phyloP scores from a whole-genome alignment of 192 early-diverging fungal species.

The Gamsiella multidivaricata region DNA sequence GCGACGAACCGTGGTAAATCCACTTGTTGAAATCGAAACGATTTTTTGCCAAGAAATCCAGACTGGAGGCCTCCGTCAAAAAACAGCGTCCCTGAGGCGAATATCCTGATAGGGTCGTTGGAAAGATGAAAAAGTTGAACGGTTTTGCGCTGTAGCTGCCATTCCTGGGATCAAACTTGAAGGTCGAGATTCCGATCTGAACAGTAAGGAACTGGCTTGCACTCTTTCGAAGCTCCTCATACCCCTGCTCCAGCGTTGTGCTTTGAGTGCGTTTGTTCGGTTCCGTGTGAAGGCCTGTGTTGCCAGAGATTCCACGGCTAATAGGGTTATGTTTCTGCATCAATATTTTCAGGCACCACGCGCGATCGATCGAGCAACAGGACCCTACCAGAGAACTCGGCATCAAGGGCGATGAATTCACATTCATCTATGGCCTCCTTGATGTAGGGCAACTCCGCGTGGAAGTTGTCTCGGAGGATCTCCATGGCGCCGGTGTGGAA shows the following conservation, averaged over 20 bases:
- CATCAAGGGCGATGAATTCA: slow-evolving; percentile 84
- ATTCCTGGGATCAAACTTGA: slow-evolving; percentile 68
- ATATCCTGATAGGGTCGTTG: slow-evolving; percentile 56
- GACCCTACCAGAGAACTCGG: slow-evolving; percentile 87
- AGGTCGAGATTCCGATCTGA: slow-evolving; percentile 90
- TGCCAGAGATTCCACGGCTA: no score
- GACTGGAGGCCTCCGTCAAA: slow-evolving; percentile 58
- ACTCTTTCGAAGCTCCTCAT: slow-evolving; percentile 39
- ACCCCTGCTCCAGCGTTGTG: slow-evolving; percentile 39
- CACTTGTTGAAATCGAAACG: slow-evolving; percentile 94
- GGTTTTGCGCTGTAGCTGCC: slow-evolving; percentile 77
- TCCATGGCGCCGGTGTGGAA: slow-evolving; percentile 63
- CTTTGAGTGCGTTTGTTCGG: slow-evolving; percentile 22
- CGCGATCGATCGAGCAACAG: neutral
- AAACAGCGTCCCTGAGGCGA: slow-evolving; percentile 63
- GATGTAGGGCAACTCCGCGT: slow-evolving; percentile 65
- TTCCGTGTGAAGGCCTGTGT: slow-evolving; percentile 44
- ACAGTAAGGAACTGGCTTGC: slow-evolving; percentile 63
- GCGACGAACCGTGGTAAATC: slow-evolving; percentile 68
- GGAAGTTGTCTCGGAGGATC: slow-evolving; percentile 74
- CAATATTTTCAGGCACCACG: no score
- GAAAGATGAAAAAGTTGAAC: slow-evolving; percentile 95
- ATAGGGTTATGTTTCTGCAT: no score
- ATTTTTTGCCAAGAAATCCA: slow-evolving; percentile 82
- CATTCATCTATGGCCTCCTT: slow-evolving; percentile 69